A percentile compares a stretch with the other conserved stretches of the same genome.
phyloP scores from a whole-genome alignment of 495 filamentous ascomycete species.

The Hyaloscypha bicolor region DNA sequence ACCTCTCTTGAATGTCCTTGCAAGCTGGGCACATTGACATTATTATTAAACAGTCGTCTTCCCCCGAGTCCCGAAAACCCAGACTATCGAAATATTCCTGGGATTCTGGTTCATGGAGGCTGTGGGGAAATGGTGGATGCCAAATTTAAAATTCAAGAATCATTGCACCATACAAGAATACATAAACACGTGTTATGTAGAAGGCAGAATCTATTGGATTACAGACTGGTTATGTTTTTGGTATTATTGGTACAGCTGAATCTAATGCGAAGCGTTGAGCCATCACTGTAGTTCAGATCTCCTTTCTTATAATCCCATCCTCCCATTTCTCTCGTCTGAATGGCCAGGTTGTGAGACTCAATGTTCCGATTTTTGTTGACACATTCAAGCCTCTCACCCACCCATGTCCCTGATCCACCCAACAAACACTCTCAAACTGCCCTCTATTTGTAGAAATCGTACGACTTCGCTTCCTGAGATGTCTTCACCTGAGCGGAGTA shows the following conservation, averaged over 20 bases:
- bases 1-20: too few species aligned
- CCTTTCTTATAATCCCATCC: conserved; percentile 5
- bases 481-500: conserved; percentile 95
- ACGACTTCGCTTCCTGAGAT: conserved; percentile 64
- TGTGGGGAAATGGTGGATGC: too few species aligned
- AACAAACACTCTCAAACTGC: not conserved
- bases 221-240: conserved; percentile 11
- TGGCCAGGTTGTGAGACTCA: not conserved
- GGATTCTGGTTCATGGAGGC: too few species aligned
- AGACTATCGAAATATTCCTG: too few species aligned
- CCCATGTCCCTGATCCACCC: not conserved
- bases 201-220: conserved; percentile 17
- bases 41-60: too few species aligned
- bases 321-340: not conserved
- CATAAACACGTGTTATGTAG: not conserved
- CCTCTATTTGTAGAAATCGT: conserved; percentile 31
- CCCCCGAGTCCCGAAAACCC: too few species aligned
- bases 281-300: not conserved
- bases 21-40: too few species aligned
- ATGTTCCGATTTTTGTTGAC: not conserved
- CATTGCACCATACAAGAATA: not conserved
- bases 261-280: not conserved
- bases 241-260: conserved; percentile 19
- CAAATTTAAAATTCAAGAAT: not conserved
- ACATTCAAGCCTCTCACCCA: not conserved